Base-by-base conservation (phyloP, 176 grass and related monocot genomes). In the Carex myosuroides region DNA sequence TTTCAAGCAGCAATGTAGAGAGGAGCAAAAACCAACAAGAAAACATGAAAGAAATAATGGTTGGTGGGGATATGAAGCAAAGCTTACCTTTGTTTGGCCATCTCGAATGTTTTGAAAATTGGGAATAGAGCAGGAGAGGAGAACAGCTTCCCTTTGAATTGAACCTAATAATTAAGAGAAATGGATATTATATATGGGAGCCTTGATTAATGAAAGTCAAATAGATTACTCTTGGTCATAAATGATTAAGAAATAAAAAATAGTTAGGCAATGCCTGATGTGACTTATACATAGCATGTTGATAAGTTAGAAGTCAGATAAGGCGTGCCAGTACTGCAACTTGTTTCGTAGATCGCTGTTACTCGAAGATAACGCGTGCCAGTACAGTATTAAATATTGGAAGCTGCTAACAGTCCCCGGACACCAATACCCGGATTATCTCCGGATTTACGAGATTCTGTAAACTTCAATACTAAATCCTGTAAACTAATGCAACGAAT, bases 201-300 rank as follows among this genome's bases (percentile, higher is more conserved):
- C 70, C 20, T 24, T 73, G 18, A n/a, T 37, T 82, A 67, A 67
- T 65, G 39, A 62, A 82, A 82, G 79, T 82, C 80, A 82, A 82
- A 61, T 21, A 17, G 72, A 30, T 76, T 16, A 21, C 48, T 7
- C 60, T 30, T 16, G 22, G 48, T 76, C 12, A 76, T 55, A 54
- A 75, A 75, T 75, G 71, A 75, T 50, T 41, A 5, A 53, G 46
- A 5, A 75, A 52, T 54, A 55, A 13, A 26, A 74, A 52, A 74
- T 76, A 29, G 46, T 53, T 52, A 11, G 72, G 55, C 72, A 76
- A 76, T 54, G 71, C 21, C 22, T 21, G 44, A 24, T 50, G 21
- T 55, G 20, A 54, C 4, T 75, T 75, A 3, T 54, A 54, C 14
- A 75, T 29, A 11, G 26, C 37, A 26, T 75, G 20, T 6, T 75